A percentile compares a stretch with the other conserved stretches of the same genome.
Evolutionary conservation across 2,329 filamentous ascomycete species (phyloP).

Genomic region (Fusarium chaquense): DNA sequence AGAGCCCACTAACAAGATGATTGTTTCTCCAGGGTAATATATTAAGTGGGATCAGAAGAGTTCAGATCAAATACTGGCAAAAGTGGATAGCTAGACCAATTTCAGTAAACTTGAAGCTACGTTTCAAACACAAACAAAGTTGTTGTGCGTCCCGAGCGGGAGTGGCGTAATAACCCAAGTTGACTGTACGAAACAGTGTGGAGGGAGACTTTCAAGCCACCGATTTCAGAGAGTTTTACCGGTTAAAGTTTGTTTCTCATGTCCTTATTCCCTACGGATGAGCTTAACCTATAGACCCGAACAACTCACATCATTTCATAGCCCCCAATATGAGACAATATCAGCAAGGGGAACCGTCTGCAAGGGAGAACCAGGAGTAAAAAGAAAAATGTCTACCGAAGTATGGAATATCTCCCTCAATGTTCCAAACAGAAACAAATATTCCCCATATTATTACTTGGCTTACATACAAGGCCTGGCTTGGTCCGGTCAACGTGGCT

Average conservation of each 20-base stretch:
- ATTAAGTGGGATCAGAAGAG: not conserved
- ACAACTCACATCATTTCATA: not conserved
- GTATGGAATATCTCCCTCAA: not conserved
- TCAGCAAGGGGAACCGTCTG: not conserved
- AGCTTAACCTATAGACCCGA: not conserved
- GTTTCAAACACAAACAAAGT: slow-evolving; percentile 28
- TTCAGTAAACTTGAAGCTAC: slow-evolving; percentile 5
- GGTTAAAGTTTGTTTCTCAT: not conserved
- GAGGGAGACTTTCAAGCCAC: slow-evolving; percentile 32
- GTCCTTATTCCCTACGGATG: too few relatives aligned
- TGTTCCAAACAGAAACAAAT: slow-evolving; percentile 20
- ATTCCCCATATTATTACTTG: not conserved
- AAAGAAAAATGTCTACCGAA: not conserved
- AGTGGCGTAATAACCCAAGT: slow-evolving; percentile 23
- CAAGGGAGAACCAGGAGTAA: not conserved
- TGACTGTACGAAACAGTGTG: not conserved
- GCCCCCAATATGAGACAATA: not conserved
- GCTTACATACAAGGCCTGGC: slow-evolving; percentile 6
- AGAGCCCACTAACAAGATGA: not conserved
- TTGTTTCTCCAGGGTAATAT: slow-evolving; percentile 12
- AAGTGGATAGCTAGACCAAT: slow-evolving; percentile 4
- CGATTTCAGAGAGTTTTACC: not conserved
- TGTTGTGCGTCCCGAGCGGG: slow-evolving; percentile 15
- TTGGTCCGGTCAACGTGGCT: not conserved
- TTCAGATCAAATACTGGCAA: not conserved